These are phyloP conservation scores for Paracoccidioides brasiliensis DNA, from an alignment of 2,329 filamentous ascomycete species.

Conservation along the genomic window DNA sequence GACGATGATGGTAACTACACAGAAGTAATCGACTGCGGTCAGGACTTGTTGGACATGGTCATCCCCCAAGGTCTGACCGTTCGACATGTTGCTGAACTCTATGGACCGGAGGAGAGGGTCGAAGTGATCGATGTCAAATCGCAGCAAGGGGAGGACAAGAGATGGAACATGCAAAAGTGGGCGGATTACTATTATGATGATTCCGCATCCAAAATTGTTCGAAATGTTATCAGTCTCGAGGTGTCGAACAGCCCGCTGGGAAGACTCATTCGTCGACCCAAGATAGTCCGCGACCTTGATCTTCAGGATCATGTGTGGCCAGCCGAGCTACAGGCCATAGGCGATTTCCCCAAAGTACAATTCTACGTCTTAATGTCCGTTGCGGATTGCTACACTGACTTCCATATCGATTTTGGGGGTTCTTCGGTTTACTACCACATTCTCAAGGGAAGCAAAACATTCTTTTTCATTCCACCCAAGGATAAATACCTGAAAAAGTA, in stretches of 20 bases:
- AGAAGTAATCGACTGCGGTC: conserved; percentile 45
- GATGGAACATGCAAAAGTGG: conserved; percentile 54
- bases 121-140: conserved; percentile 59
- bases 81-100: conserved; percentile 48
- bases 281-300: conserved; percentile 50
- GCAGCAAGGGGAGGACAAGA: conserved; percentile 51
- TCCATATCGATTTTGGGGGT: conserved; percentile 59
- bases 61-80: conserved; percentile 53
- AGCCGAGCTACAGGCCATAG: conserved; percentile 38
- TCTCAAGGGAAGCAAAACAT: conserved; percentile 54
- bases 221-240: conserved; percentile 57
- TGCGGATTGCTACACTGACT: conserved; percentile 58
- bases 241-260: conserved; percentile 52
- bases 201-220: conserved; percentile 46
- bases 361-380: conserved; percentile 61
- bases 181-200: conserved; percentile 55
- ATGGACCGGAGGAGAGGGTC: conserved; percentile 48
- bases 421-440: conserved; percentile 61
- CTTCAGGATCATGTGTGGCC: conserved; percentile 41
- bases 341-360: conserved; percentile 50
- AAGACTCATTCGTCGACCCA: conserved; percentile 48
- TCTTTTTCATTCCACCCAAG: conserved; percentile 58
- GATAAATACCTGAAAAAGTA: conserved; percentile 57
- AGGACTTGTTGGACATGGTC: conserved; percentile 55
- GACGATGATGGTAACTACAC: conserved; percentile 16